These are phyloP conservation scores for Isatis lusitanica DNA, from an alignment of 441 rosid species.

Conservation along the genomic window DNA sequence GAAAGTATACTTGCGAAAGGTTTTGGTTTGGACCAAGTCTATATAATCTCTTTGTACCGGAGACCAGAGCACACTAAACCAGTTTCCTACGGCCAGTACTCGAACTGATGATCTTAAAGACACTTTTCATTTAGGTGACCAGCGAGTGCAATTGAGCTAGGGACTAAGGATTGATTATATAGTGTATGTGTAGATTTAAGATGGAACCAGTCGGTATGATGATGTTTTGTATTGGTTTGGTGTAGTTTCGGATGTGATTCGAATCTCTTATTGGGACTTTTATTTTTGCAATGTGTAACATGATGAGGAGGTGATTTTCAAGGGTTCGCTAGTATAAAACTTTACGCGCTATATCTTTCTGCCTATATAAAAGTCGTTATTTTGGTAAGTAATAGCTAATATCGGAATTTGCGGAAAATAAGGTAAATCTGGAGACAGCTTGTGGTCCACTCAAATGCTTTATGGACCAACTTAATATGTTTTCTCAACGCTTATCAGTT, in stretches of 20 bases:
- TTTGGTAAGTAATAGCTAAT: not conserved
- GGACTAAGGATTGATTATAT: too few species aligned
- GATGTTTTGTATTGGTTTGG: not conserved
- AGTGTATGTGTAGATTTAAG: not conserved
- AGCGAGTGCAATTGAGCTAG: not conserved
- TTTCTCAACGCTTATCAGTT: slow-evolving; percentile 10
- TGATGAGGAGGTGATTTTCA: slow-evolving; percentile 1
- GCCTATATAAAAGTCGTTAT: not conserved
- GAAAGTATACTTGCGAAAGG: not conserved
- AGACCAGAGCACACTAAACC: not conserved
- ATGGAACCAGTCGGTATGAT: not conserved
- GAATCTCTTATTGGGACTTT: not conserved
- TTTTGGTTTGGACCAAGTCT: slow-evolving; percentile 12
- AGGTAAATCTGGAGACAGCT: not conserved
- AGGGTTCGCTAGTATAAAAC: not conserved
- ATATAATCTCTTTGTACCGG: not conserved
- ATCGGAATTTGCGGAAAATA: not conserved
- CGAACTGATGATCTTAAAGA: not conserved
- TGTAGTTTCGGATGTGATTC: too few species aligned
- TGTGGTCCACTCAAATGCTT: not conserved
- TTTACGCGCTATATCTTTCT: not conserved
- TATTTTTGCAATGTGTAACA: not conserved
- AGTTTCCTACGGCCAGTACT: not conserved
- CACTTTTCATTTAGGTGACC: not conserved
- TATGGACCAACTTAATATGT: not conserved